Percentiles rank a stretch among this genome's conserved stretches.
Evolutionary conservation across 2,329 filamentous ascomycete species (phyloP).

Genomic region (Dactylellina drechsleri): DNA sequence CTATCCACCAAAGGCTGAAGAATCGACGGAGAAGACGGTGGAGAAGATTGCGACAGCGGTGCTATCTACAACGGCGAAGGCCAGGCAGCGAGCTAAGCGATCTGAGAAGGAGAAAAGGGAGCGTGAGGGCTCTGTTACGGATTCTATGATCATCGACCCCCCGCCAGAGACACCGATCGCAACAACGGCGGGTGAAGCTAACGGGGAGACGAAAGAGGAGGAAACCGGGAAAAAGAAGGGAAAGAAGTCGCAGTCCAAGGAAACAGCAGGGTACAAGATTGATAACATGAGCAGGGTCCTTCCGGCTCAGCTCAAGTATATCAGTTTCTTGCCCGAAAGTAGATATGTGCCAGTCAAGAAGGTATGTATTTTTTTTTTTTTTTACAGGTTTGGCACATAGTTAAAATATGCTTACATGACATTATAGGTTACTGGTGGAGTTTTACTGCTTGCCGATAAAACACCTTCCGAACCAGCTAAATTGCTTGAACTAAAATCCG

Average conservation of each 20-base stretch:
- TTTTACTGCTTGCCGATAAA: slow-evolving; percentile 88
- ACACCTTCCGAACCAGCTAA: slow-evolving; percentile 80
- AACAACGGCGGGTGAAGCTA: slow-evolving; percentile 69
- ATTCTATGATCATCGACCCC: slow-evolving; percentile 95
- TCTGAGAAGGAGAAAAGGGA: slow-evolving; percentile 74
- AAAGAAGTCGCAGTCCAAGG: slow-evolving; percentile 93
- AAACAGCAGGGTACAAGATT: slow-evolving; percentile 95
- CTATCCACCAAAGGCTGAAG: slow-evolving; percentile 95
- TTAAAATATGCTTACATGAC: slow-evolving; percentile 18
- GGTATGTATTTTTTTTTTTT: slow-evolving; percentile 67
- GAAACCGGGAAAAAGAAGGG: slow-evolving; percentile 70
- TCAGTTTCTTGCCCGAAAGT: slow-evolving; percentile 82
- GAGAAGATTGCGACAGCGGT: slow-evolving; percentile 95
- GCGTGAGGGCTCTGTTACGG: slow-evolving; percentile 68
- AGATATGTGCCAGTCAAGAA: slow-evolving; percentile 94
- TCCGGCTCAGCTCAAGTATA: slow-evolving; percentile 91
- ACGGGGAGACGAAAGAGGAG: slow-evolving; percentile 72
- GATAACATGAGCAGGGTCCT: slow-evolving; percentile 97
- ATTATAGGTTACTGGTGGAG: slow-evolving; percentile 86
- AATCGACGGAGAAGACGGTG: slow-evolving; percentile 91
- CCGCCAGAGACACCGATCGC: slow-evolving; percentile 78
- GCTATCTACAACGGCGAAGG: slow-evolving; percentile 94
- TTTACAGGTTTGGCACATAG: too few species aligned
- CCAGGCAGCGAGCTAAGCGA: slow-evolving; percentile 91
- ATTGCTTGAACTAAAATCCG: slow-evolving; percentile 89